These are phyloP conservation scores for Conticribra weissflogii DNA, from an alignment of 108 stramenopile species.

Conservation along the genomic window DNA sequence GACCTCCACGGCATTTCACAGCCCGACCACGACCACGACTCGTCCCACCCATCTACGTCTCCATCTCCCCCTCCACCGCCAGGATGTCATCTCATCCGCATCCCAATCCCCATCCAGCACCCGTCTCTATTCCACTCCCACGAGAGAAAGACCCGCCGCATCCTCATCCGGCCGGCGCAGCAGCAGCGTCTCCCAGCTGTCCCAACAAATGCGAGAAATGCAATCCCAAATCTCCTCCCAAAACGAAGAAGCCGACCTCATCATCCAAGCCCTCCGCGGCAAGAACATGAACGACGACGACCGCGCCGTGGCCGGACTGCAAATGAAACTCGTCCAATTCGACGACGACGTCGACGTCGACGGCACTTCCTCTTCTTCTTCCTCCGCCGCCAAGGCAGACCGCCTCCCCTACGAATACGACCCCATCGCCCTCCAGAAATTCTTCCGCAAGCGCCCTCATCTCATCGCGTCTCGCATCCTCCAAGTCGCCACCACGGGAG, in stretches of 20 bases:
- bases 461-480: slow-evolving; percentile 67
- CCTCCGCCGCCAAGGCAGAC: slow-evolving; percentile 14
- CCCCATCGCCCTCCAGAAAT: slow-evolving; percentile 74
- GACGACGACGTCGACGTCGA: slow-evolving; percentile 35
- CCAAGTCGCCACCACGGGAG: slow-evolving; percentile 72
- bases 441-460: slow-evolving; percentile 79
- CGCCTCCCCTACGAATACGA: slow-evolving; percentile 85
- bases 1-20: slow-evolving; percentile 10
- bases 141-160: slow-evolving; percentile 15
- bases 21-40: neutral
- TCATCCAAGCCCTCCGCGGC: slow-evolving; percentile 87
- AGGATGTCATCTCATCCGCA: neutral
- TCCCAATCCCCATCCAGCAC: neutral
- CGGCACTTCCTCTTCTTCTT: neutral
- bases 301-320: slow-evolving; percentile 61
- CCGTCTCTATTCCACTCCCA: slow-evolving; percentile 3
- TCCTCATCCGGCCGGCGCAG: slow-evolving; percentile 3
- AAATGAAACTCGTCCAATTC: slow-evolving; percentile 86
- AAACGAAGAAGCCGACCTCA: slow-evolving; percentile 70
- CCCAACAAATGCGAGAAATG: slow-evolving; percentile 46
- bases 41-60: no score
- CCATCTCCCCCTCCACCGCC: neutral
- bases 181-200: slow-evolving; percentile 20
- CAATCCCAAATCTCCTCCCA: slow-evolving; percentile 51
- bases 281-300: slow-evolving; percentile 92